Base-by-base conservation (phyloP, 495 filamentous ascomycete species). In the Penicillium macrosclerotiorum region DNA sequence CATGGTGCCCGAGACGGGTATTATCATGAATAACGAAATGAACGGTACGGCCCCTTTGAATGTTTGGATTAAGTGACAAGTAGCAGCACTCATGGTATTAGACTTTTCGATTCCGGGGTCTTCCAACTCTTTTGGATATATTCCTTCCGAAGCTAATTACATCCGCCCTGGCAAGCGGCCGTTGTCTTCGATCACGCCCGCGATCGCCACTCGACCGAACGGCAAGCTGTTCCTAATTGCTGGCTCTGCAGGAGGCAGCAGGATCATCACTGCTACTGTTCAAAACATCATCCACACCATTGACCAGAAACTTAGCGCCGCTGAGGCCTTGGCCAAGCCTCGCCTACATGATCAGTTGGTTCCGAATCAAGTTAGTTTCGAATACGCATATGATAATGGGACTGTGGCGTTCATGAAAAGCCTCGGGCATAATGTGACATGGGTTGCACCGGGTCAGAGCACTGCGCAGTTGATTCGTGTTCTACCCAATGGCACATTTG, bases 11-110 rank as follows among this genome's bases (percentile, higher is more conserved):
- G 82, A 90, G 54, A 93, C 89, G 0, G 83, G 84, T 24, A 79
- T 96, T 37, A 87, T 95, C 36, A 86, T 92, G 82, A 96, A 96
- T 63, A 82, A 95, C 58, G 88, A 95, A 60, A 95, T 95, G 90
- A 87, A 95, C 59, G 88, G 86, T 77, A 22, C 6, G 42, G n/a
- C n/a, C n/a, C n/a, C n/a, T n/a, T n/a, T 45, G 11, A 29, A 8
- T n/a, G n/a, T n/a, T n/a, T n/a, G n/a, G n/a, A n/a, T n/a, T n/a
- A n/a, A n/a, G n/a, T n/a, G n/a, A n/a, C n/a, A n/a, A n/a, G n/a
- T n/a, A n/a, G n/a, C n/a, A n/a, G n/a, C n/a, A 30, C 42, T 46
- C 1, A 34, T 23, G 1, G 8, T 24, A 11, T 24, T 46, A 68
- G 78, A 82, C 47, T 91, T 92, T 71, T 85, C 80, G n/a, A 86